Evolutionary conservation across 352 stramenopile species (phyloP).

Genomic region (Phytophthora litchii): DNA sequence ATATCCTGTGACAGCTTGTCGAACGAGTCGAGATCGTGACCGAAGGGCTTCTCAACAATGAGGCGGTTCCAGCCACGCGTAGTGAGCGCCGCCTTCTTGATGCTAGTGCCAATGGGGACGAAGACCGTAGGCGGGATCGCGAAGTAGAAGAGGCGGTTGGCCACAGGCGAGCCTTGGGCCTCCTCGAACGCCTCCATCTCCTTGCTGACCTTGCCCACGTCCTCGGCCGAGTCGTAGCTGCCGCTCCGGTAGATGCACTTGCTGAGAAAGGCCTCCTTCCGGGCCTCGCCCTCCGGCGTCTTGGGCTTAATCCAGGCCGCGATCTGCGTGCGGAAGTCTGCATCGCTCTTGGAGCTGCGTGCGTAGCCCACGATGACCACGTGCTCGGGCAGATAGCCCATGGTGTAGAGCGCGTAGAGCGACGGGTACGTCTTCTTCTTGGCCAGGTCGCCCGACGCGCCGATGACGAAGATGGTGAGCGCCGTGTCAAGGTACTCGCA

Average conservation of each 20-base stretch:
- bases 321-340: conserved; percentile 86
- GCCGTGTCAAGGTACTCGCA: conserved; percentile 74
- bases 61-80: conserved; percentile 94
- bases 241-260: conserved; percentile 83
- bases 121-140: conserved; percentile 97
- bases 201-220: conserved; percentile 70
- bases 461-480: conserved; percentile 87
- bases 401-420: conserved; percentile 86
- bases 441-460: conserved; percentile 87
- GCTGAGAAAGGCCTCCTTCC: conserved; percentile 74
- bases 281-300: conserved; percentile 47
- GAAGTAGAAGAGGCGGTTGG: conserved; percentile 96
- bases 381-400: conserved; percentile 82
- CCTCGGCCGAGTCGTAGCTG: conserved; percentile 86
- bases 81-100: conserved; percentile 92
- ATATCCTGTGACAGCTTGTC: conserved; percentile 91
- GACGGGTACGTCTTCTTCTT: conserved; percentile 94
- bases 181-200: conserved; percentile 76
- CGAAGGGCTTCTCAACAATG: conserved; percentile 99
- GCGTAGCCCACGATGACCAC: conserved; percentile 89
- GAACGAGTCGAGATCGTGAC: conserved; percentile 94
- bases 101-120: conserved; percentile 91
- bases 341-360: conserved; percentile 77
- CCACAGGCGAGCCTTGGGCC: conserved; percentile 47
- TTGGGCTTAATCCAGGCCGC: conserved; percentile 67